Conservation (phyloP, 345 rosid genomes). For the Gossypium longicalyx region DNA sequence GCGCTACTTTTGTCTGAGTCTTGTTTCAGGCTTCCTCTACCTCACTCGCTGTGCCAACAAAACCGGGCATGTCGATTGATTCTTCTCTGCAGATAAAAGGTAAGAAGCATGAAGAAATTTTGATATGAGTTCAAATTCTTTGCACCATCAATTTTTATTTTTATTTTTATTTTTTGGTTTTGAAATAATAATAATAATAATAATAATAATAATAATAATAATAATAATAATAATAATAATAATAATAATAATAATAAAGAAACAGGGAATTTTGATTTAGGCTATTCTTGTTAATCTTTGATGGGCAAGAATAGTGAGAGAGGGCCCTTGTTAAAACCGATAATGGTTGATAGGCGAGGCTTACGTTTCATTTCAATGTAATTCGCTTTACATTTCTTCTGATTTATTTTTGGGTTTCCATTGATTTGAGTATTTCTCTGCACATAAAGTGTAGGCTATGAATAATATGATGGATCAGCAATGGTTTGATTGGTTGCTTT, state of each 20-base stretch:
- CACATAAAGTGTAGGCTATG: no score
- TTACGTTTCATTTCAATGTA: not conserved
- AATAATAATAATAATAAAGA: not conserved
- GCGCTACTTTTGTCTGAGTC: constrained; percentile 33
- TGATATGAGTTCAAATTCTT: not conserved
- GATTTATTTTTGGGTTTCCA: not conserved
- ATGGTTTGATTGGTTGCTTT: no score
- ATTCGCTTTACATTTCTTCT: not conserved
- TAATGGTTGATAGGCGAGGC: not conserved
- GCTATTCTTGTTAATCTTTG: not conserved
- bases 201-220: not conserved
- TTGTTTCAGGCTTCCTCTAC: not conserved
- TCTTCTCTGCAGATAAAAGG: not conserved
- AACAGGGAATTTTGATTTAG: not conserved
- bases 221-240: not conserved
- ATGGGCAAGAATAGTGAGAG: not conserved
- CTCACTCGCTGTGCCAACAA: not conserved
- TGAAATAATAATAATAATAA: not conserved
- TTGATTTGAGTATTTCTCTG: not conserved
- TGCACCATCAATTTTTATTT: not conserved
- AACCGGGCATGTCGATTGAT: not conserved
- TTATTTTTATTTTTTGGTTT: not conserved
- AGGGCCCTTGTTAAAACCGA: not conserved
- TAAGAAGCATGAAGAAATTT: not conserved
- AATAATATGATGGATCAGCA: no score